phyloP scores from a whole-genome alignment of 2,329 filamentous ascomycete species.

The Anthostomella pinea region DNA sequence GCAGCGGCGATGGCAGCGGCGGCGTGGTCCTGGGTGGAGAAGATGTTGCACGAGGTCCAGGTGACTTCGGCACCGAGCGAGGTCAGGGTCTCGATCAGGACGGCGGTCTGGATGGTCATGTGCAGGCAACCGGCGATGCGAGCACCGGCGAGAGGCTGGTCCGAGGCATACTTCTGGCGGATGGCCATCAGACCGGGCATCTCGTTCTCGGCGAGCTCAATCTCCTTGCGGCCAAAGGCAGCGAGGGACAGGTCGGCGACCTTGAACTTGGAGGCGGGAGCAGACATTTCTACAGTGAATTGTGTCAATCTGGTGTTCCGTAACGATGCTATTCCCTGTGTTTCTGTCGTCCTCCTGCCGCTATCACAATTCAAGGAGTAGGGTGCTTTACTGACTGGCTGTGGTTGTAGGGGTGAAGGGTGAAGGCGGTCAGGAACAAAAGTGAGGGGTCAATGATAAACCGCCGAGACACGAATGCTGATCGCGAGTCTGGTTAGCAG shows the following conservation, averaged over 20 bases:
- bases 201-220: conserved; percentile 93
- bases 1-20: conserved; percentile 93
- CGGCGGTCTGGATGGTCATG: conserved; percentile 99
- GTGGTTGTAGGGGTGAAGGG: not conserved
- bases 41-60: conserved; percentile 99
- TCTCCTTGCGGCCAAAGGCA: conserved; percentile 98
- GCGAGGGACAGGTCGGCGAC: conserved; percentile 97
- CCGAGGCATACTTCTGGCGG: conserved; percentile 81
- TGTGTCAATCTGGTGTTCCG: conserved; percentile 5
- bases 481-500: conserved; percentile 11
- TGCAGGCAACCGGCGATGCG: conserved; percentile 97
- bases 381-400: not conserved
- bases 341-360: not conserved
- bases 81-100: conserved; percentile 96
- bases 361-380: not conserved
- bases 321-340: not conserved
- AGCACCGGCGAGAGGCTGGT: conserved; percentile 92
- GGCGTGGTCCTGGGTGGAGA: conserved; percentile 98
- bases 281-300: conserved; percentile 52
- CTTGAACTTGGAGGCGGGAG: conserved; percentile 92
- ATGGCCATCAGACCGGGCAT: conserved; percentile 99
- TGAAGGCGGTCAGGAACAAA: conserved; percentile 6
- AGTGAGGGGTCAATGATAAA: conserved; percentile 10
- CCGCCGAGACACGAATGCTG: conserved; percentile 8
- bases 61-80: conserved; percentile 96